phyloP scores from a whole-genome alignment of 108 stramenopile genomes.

The Epipyxis sp. region DNA sequence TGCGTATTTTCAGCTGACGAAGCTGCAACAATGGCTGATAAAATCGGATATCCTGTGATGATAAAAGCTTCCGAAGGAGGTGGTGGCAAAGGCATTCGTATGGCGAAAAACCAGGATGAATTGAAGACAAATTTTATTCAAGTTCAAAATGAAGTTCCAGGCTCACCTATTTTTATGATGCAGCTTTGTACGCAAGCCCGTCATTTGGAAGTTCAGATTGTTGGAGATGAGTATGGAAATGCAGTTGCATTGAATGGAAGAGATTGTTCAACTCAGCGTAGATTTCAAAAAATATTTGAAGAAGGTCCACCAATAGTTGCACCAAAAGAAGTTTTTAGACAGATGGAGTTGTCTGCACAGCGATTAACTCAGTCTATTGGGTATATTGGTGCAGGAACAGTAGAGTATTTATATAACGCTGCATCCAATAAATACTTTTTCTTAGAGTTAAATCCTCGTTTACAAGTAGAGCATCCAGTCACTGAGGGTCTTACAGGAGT shows the following conservation, averaged over 20 bases:
- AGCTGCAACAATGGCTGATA: slow-evolving; percentile 79
- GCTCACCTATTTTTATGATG: slow-evolving; percentile 95
- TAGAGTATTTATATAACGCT: slow-evolving; percentile 33
- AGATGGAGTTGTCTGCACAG: slow-evolving; percentile 26
- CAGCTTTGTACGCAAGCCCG: slow-evolving; percentile 77
- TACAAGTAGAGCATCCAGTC: slow-evolving; percentile 90
- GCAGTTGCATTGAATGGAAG: slow-evolving; percentile 25
- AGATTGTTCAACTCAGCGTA: slow-evolving; percentile 31
- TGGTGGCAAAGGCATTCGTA: slow-evolving; percentile 77
- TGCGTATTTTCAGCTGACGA: slow-evolving; percentile 81
- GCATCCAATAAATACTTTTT: slow-evolving; percentile 87
- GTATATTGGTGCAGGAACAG: slow-evolving; percentile 27
- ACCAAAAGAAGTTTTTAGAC: not conserved
- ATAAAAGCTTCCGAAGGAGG: slow-evolving; percentile 97
- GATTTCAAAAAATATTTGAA: slow-evolving; percentile 26
- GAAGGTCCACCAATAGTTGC: slow-evolving; percentile 31
- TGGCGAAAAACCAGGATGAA: slow-evolving; percentile 40
- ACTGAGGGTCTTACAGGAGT: slow-evolving; percentile 82
- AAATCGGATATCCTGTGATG: slow-evolving; percentile 95
- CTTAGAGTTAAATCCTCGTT: slow-evolving; percentile 95
- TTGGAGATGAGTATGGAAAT: slow-evolving; percentile 29
- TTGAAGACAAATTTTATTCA: slow-evolving; percentile 42
- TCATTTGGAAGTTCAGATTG: slow-evolving; percentile 27
- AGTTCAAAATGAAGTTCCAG: slow-evolving; percentile 83
- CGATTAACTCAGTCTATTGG: slow-evolving; percentile 26